phyloP scores from a whole-genome alignment of 305 asterid genomes.

The Coffea humblotiana region DNA sequence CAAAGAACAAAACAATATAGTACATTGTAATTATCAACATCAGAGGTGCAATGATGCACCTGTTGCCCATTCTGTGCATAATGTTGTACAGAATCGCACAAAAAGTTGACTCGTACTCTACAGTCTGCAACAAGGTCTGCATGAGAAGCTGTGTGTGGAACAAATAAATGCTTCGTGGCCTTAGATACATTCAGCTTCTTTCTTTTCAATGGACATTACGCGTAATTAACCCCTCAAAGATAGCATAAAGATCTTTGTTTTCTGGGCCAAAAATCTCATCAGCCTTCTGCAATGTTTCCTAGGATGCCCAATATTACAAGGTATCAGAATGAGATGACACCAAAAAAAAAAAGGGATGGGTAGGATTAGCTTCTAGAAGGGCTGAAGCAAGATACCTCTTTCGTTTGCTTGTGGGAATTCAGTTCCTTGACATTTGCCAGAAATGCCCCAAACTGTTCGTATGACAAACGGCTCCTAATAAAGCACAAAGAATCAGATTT shows the following conservation, averaged over 20 bases:
- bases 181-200: constrained; percentile 4
- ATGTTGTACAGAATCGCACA: background rate
- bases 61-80: background rate
- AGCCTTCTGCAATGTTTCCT: constrained; percentile 87
- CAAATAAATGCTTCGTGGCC: background rate
- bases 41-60: constrained; percentile 4
- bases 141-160: background rate
- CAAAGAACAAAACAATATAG: background rate
- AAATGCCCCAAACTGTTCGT: constrained; percentile 88
- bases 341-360: background rate
- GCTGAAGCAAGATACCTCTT: constrained; percentile 51
- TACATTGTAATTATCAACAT: background rate
- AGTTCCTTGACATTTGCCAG: constrained; percentile 90
- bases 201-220: constrained; percentile 56
- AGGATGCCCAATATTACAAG: constrained; percentile 9
- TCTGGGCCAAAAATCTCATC: constrained; percentile 86
- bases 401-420: constrained; percentile 93
- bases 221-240: constrained; percentile 78
- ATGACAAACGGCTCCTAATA: constrained; percentile 71
- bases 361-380: background rate
- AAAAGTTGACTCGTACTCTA: background rate
- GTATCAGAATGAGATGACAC: background rate
- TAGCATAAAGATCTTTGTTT: constrained; percentile 74
- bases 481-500: background rate
- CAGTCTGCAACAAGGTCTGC: background rate